These are phyloP conservation scores for Mallotus nudiflorus DNA, from an alignment of 345 rosid species.

Conservation along the genomic window DNA sequence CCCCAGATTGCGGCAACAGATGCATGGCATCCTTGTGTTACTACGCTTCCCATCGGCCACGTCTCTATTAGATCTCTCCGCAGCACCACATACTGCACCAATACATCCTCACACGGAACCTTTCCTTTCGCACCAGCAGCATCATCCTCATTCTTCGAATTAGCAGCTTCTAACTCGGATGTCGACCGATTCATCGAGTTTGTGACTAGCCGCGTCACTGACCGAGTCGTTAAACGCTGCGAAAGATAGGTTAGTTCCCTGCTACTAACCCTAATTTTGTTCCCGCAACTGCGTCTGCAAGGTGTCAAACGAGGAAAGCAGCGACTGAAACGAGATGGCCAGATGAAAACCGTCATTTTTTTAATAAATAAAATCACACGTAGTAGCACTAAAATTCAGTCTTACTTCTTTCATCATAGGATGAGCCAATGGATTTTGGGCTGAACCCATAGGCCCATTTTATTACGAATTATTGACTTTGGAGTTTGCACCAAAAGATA, in stretches of 20 bases:
- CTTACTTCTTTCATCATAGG: not conserved
- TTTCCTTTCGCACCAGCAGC: slow-evolving; percentile 18
- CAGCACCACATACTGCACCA: slow-evolving; percentile 81
- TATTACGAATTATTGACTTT: too few relatives aligned
- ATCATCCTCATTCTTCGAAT: slow-evolving; percentile 22
- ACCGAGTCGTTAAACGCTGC: not conserved
- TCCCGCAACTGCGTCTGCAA: not conserved
- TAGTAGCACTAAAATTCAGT: not conserved
- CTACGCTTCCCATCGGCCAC: slow-evolving; percentile 94
- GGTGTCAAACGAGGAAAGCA: not conserved
- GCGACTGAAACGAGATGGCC: slow-evolving; percentile 15
- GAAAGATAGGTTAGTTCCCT: not conserved
- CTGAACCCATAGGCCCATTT: too few relatives aligned
- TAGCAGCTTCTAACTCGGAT: slow-evolving; percentile 17
- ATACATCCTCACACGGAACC: slow-evolving; percentile 42
- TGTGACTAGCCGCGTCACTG: not conserved
- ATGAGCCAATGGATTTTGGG: not conserved
- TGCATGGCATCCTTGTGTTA: slow-evolving; percentile 96
- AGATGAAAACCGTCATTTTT: slow-evolving; percentile 1
- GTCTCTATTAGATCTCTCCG: slow-evolving; percentile 83
- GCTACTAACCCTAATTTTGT: slow-evolving; percentile 9
- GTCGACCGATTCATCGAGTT: slow-evolving; percentile 45
- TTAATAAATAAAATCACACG: not conserved
- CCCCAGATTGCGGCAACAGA: slow-evolving; percentile 80
- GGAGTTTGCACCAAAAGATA: too few relatives aligned